Evolutionary conservation across 768 basidiomycete species (phyloP).

Genomic region (Baorangia bicolor): DNA sequence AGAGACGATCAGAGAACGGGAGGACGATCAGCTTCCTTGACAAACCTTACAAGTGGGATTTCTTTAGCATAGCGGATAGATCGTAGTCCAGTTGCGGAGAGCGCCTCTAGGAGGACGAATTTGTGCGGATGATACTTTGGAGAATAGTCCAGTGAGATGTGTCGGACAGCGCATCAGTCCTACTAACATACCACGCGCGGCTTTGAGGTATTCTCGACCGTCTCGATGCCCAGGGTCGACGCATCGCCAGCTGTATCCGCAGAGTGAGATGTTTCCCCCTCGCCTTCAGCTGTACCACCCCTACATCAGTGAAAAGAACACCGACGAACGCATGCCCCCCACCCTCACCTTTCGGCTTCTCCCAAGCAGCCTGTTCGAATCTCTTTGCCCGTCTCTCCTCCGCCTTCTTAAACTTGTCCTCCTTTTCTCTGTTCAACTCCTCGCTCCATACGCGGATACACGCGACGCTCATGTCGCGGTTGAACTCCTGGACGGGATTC

Average conservation of each 20-base stretch:
- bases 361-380: slow-evolving; percentile 36
- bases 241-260: neutral
- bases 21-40: neutral
- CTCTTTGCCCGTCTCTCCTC: slow-evolving; percentile 49
- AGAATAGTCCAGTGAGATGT: neutral
- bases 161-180: neutral
- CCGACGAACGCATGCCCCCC: neutral
- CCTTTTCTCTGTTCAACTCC: slow-evolving; percentile 59
- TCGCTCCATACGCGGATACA: slow-evolving; percentile 91
- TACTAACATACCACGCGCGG: slow-evolving; percentile 23
- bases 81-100: slow-evolving; percentile 93
- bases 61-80: slow-evolving; percentile 98
- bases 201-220: slow-evolving; percentile 6
- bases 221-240: slow-evolving; percentile 1
- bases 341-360: slow-evolving; percentile 45
- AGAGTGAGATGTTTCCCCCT: neutral
- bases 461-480: slow-evolving; percentile 89
- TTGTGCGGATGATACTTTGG: slow-evolving; percentile 56
- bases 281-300: neutral
- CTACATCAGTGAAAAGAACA: neutral
- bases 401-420: slow-evolving; percentile 54
- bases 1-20: slow-evolving; percentile 37
- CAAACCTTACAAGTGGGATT: slow-evolving; percentile 86
- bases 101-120: slow-evolving; percentile 84
- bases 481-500: slow-evolving; percentile 98